phyloP scores from a whole-genome alignment of 2,329 filamentous ascomycete species.

The Alternaria incomplexa region DNA sequence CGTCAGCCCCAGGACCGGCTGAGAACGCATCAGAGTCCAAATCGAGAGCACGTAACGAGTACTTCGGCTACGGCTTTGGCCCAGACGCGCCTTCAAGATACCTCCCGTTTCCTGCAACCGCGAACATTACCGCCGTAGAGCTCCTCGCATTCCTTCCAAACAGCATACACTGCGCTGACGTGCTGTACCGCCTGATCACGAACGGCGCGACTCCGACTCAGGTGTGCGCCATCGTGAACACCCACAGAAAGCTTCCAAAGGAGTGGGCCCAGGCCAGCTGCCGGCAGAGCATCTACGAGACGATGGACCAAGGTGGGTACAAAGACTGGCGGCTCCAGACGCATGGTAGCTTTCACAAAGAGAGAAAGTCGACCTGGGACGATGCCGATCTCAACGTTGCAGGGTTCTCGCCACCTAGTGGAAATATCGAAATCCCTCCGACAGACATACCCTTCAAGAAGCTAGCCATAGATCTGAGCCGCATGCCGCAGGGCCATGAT shows the following conservation, averaged over 20 bases:
- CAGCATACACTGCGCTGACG: conserved; percentile 24
- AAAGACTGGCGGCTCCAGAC: conserved; percentile 21
- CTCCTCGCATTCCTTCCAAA: conserved; percentile 32
- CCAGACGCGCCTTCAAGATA: conserved; percentile 10
- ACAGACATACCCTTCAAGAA: conserved; percentile 20
- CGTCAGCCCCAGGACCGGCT: background rate
- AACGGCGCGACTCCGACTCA: conserved; percentile 20
- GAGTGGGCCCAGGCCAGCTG: conserved; percentile 14
- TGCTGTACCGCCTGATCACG: conserved; percentile 29
- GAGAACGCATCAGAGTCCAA: background rate
- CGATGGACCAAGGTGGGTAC: conserved; percentile 26
- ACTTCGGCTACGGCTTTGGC: conserved; percentile 5
- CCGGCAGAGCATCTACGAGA: conserved; percentile 18
- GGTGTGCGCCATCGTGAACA: conserved; percentile 25
- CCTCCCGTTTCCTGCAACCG: conserved; percentile 21
- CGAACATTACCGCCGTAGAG: conserved; percentile 31
- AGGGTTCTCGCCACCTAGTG: conserved; percentile 3
- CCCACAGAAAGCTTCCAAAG: conserved; percentile 15
- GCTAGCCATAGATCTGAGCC: conserved; percentile 22
- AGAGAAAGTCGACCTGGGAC: conserved; percentile 12
- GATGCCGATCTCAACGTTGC: conserved; percentile 4
- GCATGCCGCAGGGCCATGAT: conserved; percentile 22
- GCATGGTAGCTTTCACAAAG: conserved; percentile 15
- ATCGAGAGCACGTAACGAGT: background rate
- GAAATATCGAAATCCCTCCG: background rate